Conservation (phyloP, 768 basidiomycete genomes). For the Lentinula lateritia region DNA sequence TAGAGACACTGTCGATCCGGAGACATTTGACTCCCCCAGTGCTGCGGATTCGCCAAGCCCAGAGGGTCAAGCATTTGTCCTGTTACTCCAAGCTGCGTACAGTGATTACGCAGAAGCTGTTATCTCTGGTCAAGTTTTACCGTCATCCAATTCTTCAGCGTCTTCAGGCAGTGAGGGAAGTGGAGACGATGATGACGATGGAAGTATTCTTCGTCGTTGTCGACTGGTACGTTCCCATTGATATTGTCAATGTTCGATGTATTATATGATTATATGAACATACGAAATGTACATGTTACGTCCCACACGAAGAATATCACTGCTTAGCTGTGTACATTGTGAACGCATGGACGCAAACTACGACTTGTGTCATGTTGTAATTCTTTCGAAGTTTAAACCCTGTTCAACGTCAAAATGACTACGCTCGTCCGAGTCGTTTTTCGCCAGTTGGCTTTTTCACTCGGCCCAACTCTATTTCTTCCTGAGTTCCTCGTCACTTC, state of each 20-base stretch:
- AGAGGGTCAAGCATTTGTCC: constrained; percentile 57
- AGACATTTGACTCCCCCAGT: constrained; percentile 37
- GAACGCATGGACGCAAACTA: no score
- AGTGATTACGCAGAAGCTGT: constrained; percentile 13
- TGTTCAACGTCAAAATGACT: no score
- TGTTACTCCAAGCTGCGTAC: constrained; percentile 45
- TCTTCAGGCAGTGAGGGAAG: background rate
- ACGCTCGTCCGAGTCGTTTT: no score
- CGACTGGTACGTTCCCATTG: background rate
- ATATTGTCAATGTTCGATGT: background rate
- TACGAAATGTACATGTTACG: background rate
- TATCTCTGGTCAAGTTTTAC: background rate
- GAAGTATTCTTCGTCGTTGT: background rate
- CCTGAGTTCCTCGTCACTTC: no score
- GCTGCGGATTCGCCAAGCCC: constrained; percentile 35
- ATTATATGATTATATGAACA: background rate
- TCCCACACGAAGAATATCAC: no score
- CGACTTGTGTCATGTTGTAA: no score
- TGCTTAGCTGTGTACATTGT: no score
- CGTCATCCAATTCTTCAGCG: background rate
- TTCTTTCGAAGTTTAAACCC: no score
- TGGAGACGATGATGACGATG: background rate
- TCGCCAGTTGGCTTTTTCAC: no score
- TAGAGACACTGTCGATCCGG: constrained; percentile 41
- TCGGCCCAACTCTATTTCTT: no score